phyloP scores from a whole-genome alignment of 495 filamentous ascomycete species.

The Apodospora peruviana region DNA sequence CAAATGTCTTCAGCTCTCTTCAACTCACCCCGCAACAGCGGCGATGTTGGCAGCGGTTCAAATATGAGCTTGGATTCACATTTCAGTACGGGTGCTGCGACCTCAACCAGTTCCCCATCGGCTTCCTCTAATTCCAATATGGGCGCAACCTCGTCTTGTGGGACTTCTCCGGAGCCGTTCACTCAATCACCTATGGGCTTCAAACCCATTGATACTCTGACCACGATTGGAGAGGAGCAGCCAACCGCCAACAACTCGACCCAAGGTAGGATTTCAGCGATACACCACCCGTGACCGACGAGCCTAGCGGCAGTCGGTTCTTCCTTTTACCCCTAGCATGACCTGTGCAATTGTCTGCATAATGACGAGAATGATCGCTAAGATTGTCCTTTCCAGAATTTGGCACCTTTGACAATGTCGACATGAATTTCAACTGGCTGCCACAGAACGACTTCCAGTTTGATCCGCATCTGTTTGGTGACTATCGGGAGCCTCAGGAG shows the following conservation, averaged over 20 bases:
- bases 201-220: conserved; percentile 55
- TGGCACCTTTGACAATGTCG: conserved; percentile 22
- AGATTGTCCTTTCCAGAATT: conserved; percentile 20
- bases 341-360: no score
- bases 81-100: conserved; percentile 30
- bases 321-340: no score
- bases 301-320: no score
- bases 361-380: conserved; percentile 7
- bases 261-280: conserved; percentile 13
- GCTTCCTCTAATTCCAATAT: conserved; percentile 54
- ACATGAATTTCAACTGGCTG: conserved; percentile 62
- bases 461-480: conserved; percentile 85
- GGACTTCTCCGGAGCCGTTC: conserved; percentile 52
- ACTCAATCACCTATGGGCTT: conserved; percentile 50
- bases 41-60: conserved; percentile 35
- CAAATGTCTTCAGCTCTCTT: conserved; percentile 28
- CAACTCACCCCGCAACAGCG: conserved; percentile 27
- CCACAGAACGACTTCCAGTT: conserved; percentile 85
- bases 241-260: conserved; percentile 22
- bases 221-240: conserved; percentile 52
- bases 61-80: conserved; percentile 57
- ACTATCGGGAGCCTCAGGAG: conserved; percentile 88
- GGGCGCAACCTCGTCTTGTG: conserved; percentile 70
- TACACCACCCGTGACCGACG: not conserved
- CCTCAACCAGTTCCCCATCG: conserved; percentile 54